phyloP scores from a whole-genome alignment of 805 yeast genomes.

The Candida germanica region DNA sequence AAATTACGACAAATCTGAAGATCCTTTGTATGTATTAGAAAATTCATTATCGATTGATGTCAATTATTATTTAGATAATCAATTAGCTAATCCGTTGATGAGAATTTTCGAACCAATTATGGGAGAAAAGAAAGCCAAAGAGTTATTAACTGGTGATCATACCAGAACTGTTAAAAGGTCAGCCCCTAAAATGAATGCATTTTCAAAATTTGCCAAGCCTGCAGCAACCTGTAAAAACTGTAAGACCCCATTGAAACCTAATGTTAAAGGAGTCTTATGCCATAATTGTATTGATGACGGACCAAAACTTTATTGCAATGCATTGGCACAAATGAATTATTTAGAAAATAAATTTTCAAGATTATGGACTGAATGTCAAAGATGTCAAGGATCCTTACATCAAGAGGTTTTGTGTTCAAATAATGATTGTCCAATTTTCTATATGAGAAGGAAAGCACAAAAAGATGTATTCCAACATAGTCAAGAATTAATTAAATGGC shows the following conservation, averaged over 20 bases:
- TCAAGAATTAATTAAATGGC: constrained; percentile 63
- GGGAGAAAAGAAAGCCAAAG: constrained; percentile 80
- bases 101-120: constrained; percentile 94
- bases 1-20: constrained; percentile 94
- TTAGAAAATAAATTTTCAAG: constrained; percentile 80
- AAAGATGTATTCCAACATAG: constrained; percentile 62
- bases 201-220: constrained; percentile 88
- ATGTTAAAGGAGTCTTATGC: constrained; percentile 72
- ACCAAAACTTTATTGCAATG: constrained; percentile 77
- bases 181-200: constrained; percentile 79
- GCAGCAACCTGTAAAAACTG: constrained; percentile 88
- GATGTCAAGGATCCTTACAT: constrained; percentile 94
- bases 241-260: constrained; percentile 66
- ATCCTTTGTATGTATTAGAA: constrained; percentile 89
- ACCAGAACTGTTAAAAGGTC: constrained; percentile 72
- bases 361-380: constrained; percentile 96
- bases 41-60: constrained; percentile 92
- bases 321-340: constrained; percentile 73
- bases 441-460: constrained; percentile 88
- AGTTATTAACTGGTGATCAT: constrained; percentile 78
- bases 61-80: constrained; percentile 89
- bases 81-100: constrained; percentile 84
- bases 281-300: constrained; percentile 76
- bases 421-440: constrained; percentile 95
- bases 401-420: constrained; percentile 94